Base-by-base conservation (phyloP, 1,284 basidiomycete genomes). In the Bondarzewia mesenterica region DNA sequence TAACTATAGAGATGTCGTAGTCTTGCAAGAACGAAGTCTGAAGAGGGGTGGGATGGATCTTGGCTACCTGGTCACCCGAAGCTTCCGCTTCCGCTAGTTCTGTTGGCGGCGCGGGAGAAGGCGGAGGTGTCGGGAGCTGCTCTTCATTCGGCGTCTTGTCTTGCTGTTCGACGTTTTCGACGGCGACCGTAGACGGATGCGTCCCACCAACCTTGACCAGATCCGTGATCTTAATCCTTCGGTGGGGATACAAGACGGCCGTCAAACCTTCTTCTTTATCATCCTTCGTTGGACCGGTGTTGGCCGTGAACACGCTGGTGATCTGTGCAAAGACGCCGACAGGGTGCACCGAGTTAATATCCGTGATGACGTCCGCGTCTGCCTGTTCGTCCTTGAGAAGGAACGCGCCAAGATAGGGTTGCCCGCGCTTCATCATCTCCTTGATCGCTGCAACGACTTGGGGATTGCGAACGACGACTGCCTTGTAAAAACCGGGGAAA, bases 291-390 rank as follows among this genome's bases (percentile, higher is more conserved):
- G 74, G 59, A 22, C 63, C 64, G 12, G 64, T 61, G 47, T 61
- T 71, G 5, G 88, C 83, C 0, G 86, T 78, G 66, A 97, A 99
- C 4, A 95, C 88, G 57, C 89, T 93, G 1, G 95, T 98, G 53
- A 99, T 93, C 69, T 99, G 95, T 3, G 93, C 93, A 63, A 99
- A 97, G 7, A 99, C 93, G 52, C 96, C 96, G 48, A 97, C 92
- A 3, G 82, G 79, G 67, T 98, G 91, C 2, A 99, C 93, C 52
- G 91, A 84, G 66, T 89, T 80, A 46, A 92, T 67, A 60, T 89
- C 86, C 53, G 88, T 89, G 60, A 98, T 96, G 50, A 95, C 80
- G 65, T 99, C 96, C 58, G 86, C 87, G 66, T 99, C 95, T 50
- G 85, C 78, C 57, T 93, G 83, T 57, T 93, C 90, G 64, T 98